Percentiles rank a stretch among this genome's conserved stretches.
phyloP scores from a whole-genome alignment of 2,329 filamentous ascomycete genomes.

The Cryphonectria carpinicola region DNA sequence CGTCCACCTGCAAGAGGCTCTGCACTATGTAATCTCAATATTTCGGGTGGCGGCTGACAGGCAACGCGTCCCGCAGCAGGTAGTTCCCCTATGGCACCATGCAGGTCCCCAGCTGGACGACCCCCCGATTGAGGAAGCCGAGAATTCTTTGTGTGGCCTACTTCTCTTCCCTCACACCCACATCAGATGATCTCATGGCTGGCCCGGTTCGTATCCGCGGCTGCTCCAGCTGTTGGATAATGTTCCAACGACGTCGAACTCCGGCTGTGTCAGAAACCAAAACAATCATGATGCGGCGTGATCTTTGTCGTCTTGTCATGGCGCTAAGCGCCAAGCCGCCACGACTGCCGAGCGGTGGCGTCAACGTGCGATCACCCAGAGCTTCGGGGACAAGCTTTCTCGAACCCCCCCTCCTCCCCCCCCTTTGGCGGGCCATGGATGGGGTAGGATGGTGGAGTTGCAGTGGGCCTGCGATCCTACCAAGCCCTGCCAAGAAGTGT shows the following conservation, averaged over 20 bases:
- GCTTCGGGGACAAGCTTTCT: neutral
- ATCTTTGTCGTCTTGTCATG: neutral
- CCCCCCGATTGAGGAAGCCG: neutral
- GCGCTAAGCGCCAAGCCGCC: constrained; percentile 4
- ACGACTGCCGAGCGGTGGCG: constrained; percentile 6
- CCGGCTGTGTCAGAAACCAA: constrained; percentile 1
- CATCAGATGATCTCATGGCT: neutral
- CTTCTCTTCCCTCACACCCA: neutral
- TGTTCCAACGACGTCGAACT: neutral
- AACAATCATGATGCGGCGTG: neutral
- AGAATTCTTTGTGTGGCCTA: neutral
- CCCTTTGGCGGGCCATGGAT: neutral
- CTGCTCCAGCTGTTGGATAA: neutral
- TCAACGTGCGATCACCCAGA: neutral
- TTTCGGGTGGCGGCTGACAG: neutral
- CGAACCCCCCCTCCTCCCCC: neutral
- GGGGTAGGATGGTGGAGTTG: too few species aligned
- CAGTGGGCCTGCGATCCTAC: neutral
- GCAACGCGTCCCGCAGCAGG: neutral
- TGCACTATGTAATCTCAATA: neutral
- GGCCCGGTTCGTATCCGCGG: neutral
- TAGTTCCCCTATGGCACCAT: neutral
- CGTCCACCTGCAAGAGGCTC: neutral
- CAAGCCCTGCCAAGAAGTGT: neutral
- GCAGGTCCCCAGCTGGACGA: neutral